A percentile compares a stretch with the other conserved stretches of the same genome.
Evolutionary conservation across 495 filamentous ascomycete genomes (phyloP).

Genomic region (Tuber umbilicatum): DNA sequence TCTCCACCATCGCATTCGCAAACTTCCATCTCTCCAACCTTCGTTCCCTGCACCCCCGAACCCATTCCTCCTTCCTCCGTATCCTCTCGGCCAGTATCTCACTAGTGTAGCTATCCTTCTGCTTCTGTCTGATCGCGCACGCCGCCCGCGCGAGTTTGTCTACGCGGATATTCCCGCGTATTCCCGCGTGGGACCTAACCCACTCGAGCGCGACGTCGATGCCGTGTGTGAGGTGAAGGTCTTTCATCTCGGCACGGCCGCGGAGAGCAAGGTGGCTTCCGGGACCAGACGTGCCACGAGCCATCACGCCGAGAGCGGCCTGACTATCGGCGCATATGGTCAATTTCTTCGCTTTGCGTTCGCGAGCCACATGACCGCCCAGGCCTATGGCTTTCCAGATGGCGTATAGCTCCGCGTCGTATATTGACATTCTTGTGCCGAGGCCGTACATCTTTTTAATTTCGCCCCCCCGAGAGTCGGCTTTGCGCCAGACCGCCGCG

Average conservation of each 20-base stretch:
- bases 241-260: not conserved
- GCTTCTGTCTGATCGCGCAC: not conserved
- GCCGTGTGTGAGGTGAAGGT: not conserved
- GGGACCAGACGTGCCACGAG: not conserved
- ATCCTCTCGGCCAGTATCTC: not conserved
- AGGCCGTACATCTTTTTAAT: not conserved
- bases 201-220: not conserved
- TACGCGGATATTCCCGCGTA: not conserved
- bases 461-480: not conserved
- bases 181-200: not conserved
- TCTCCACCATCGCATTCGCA: not conserved
- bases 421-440: not conserved
- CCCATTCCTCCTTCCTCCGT: not conserved
- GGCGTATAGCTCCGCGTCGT: not conserved
- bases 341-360: not conserved
- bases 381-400: not conserved
- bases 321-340: not conserved
- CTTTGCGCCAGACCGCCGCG: not conserved
- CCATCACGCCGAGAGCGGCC: not conserved
- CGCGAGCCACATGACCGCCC: not conserved
- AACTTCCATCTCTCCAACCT: not conserved
- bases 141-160: conserved; percentile 1
- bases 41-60: not conserved
- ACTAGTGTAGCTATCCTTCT: not conserved
- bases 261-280: conserved; percentile 1